Evolutionary conservation across 805 yeast genomes (phyloP).

Genomic region (Barnettozyma pratensis): DNA sequence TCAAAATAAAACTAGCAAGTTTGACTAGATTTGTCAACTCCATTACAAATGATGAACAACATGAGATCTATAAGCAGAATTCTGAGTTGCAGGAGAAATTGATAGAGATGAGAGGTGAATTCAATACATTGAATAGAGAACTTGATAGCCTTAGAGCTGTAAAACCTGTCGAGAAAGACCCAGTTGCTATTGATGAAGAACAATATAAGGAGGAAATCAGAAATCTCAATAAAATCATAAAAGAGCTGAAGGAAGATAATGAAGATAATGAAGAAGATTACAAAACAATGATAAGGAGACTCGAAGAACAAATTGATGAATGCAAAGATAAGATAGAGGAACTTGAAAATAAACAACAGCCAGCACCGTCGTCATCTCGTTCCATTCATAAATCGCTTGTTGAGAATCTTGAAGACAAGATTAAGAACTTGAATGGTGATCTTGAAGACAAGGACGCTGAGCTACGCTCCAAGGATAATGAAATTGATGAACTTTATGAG

Average conservation of each 20-base stretch:
- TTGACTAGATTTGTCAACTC: constrained; percentile 34
- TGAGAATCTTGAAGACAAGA: constrained; percentile 14
- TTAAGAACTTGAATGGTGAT: constrained; percentile 1
- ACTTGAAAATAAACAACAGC: neutral
- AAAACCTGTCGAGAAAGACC: neutral
- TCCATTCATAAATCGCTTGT: neutral
- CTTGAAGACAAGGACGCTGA: constrained; percentile 16
- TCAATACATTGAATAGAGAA: constrained; percentile 4
- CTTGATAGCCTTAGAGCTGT: constrained; percentile 4
- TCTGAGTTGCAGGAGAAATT: constrained; percentile 27
- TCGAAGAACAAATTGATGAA: constrained; percentile 8
- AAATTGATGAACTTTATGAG: constrained; percentile 18
- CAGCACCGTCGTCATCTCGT: constrained; percentile 2
- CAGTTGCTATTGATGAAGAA: neutral
- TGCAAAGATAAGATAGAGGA: constrained; percentile 10
- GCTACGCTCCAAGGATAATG: constrained; percentile 17
- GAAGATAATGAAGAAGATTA: neutral
- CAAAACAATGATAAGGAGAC: neutral
- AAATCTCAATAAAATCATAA: constrained; percentile 4
- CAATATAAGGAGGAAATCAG: constrained; percentile 8
- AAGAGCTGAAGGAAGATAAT: neutral
- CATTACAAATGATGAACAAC: constrained; percentile 33
- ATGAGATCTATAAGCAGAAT: constrained; percentile 33
- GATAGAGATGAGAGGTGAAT: constrained; percentile 20
- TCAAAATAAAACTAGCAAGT: constrained; percentile 39